phyloP scores from a whole-genome alignment of 495 filamentous ascomycete genomes.

The Massariosphaeria phaeospora region DNA sequence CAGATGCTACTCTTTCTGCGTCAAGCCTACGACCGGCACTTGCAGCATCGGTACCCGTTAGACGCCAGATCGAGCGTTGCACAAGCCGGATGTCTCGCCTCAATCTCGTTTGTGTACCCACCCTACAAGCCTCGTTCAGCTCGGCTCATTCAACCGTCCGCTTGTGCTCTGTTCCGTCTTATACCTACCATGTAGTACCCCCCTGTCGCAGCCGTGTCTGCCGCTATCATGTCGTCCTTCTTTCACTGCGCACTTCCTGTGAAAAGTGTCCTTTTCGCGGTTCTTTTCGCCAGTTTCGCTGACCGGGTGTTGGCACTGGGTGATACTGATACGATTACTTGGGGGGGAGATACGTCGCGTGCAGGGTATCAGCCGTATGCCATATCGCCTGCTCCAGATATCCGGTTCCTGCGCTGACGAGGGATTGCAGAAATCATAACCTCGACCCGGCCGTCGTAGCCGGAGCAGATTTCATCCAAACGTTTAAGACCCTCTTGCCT shows the following conservation, averaged over 20 bases:
- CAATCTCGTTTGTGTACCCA: slow-evolving; percentile 1
- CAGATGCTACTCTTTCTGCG: too few relatives aligned
- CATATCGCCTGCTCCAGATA: background rate
- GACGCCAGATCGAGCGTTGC: too few relatives aligned
- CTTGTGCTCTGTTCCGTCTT: background rate
- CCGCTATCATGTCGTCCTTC: background rate
- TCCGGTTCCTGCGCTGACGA: background rate
- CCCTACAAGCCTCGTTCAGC: background rate
- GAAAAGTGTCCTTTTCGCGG: background rate
- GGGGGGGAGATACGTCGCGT: slow-evolving; percentile 25
- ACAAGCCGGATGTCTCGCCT: background rate
- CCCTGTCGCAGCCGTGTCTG: background rate
- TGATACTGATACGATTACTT: slow-evolving; percentile 24
- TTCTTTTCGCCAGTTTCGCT: background rate
- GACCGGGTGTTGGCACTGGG: background rate
- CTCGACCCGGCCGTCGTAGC: slow-evolving; percentile 45
- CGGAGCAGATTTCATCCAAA: slow-evolving; percentile 43
- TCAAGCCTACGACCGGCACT: too few relatives aligned
- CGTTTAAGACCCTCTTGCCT: slow-evolving; percentile 41
- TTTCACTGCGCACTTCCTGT: background rate
- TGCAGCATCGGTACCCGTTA: too few relatives aligned
- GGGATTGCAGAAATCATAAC: slow-evolving; percentile 45
- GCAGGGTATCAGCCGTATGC: slow-evolving; percentile 23
- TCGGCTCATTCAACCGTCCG: background rate
- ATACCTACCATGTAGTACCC: background rate